Evolutionary conservation across 2,329 filamentous ascomycete genomes (phyloP).

Genomic region (Phialemonium atrogriseum): DNA sequence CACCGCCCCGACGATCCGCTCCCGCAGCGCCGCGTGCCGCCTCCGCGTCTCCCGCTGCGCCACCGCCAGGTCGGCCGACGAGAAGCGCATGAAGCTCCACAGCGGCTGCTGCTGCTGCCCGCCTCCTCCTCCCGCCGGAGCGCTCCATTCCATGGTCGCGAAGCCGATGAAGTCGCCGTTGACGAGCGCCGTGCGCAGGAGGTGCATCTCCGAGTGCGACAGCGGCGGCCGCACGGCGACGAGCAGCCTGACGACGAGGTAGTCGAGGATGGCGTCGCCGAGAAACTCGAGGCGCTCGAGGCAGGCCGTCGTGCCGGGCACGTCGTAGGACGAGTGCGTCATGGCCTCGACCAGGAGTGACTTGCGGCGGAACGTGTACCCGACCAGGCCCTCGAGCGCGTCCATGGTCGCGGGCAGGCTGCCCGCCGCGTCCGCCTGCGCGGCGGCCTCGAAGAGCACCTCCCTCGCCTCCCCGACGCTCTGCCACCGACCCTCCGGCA

Average conservation of each 20-base stretch:
- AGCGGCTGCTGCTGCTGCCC: conserved; percentile 33
- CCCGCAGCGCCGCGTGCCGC: conserved; percentile 40
- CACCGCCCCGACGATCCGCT: conserved; percentile 42
- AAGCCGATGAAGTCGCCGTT: conserved; percentile 78
- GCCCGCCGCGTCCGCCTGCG: conserved; percentile 20
- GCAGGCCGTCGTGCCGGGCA: conserved; percentile 35
- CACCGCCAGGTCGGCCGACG: conserved; percentile 34
- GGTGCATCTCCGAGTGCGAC: conserved; percentile 57
- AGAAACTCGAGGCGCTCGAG: conserved; percentile 79
- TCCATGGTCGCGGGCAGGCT: conserved; percentile 30
- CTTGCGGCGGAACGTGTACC: conserved; percentile 63
- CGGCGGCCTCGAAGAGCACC: conserved; percentile 34
- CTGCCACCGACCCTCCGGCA: conserved; percentile 51
- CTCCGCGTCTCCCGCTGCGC: conserved; percentile 34
- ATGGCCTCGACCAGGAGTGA: conserved; percentile 67
- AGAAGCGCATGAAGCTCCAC: conserved; percentile 63
- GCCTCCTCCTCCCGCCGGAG: conserved; percentile 13
- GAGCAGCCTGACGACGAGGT: conserved; percentile 59
- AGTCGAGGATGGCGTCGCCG: conserved; percentile 78
- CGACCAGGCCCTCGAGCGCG: conserved; percentile 57
- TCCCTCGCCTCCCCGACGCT: conserved; percentile 30
- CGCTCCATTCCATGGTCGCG: conserved; percentile 52
- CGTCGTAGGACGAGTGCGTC: conserved; percentile 60
- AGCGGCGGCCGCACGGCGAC: conserved; percentile 24
- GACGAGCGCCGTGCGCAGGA: conserved; percentile 65